These are phyloP conservation scores for Turritis glabra DNA, from an alignment of 345 rosid species.

Conservation along the genomic window DNA sequence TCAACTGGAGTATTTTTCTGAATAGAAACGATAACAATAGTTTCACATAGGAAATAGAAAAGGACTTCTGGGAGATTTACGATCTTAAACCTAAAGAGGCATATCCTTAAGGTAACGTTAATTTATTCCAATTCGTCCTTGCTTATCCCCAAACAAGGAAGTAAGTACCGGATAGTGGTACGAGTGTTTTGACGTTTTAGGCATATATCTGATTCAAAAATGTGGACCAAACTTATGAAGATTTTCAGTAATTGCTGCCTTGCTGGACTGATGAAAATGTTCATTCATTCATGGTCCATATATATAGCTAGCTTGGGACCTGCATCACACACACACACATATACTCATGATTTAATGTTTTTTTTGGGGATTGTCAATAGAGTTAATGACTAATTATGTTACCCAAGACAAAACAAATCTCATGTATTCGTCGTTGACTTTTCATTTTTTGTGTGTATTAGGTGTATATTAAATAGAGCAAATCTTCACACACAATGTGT, in stretches of 20 bases:
- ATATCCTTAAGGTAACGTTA: conserved; percentile 17
- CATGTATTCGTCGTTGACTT: conserved; percentile 31
- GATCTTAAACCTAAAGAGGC: conserved; percentile 3
- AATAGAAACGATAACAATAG: not conserved
- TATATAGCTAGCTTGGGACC: conserved; percentile 9
- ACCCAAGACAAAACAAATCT: conserved; percentile 31
- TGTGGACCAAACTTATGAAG: conserved; percentile 29
- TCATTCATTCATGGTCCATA: conserved; percentile 13
- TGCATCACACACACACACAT: conserved; percentile 6
- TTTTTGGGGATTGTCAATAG: conserved; percentile 20
- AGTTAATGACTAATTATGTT: conserved; percentile 15
- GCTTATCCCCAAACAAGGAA: not conserved
- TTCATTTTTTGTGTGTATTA: not conserved
- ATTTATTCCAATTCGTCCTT: conserved; percentile 9
- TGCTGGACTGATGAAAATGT: not conserved
- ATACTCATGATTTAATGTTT: conserved; percentile 4
- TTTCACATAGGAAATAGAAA: not conserved
- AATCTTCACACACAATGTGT: not conserved
- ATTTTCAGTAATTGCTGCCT: not conserved
- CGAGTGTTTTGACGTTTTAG: conserved; percentile 28
- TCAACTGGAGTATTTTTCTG: not conserved
- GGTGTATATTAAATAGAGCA: not conserved
- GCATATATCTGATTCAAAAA: not conserved
- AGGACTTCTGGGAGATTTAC: not conserved
- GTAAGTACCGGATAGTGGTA: conserved; percentile 29